A percentile compares a stretch with the other conserved stretches of the same genome.
Conservation (phyloP, 495 filamentous ascomycete genomes). For the Hypomontagnella submonticulosa region DNA sequence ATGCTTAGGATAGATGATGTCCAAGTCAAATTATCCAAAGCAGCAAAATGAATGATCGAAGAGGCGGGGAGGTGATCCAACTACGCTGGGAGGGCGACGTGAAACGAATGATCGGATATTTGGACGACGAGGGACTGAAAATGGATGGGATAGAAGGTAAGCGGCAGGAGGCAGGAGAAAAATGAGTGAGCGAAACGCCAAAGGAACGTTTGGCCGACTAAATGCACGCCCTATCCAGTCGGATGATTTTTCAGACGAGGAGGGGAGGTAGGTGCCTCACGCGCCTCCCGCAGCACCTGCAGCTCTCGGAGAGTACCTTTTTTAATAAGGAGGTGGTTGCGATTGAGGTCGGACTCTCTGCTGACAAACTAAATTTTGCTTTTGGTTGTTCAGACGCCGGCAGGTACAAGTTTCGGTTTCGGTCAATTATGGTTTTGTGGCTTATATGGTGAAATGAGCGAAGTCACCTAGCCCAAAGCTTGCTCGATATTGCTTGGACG, state of each 20-base stretch:
- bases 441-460: neutral
- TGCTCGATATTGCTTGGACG: too few relatives aligned
- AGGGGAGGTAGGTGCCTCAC: conserved; percentile 14
- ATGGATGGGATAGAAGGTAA: conserved; percentile 22
- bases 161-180: conserved; percentile 32
- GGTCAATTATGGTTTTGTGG: neutral
- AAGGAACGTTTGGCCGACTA: conserved; percentile 28
- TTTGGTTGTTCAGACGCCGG: conserved; percentile 1
- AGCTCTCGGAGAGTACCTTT: neutral
- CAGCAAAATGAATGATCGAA: conserved; percentile 44
- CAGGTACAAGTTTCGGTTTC: neutral
- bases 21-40: conserved; percentile 48
- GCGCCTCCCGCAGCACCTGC: conserved; percentile 10
- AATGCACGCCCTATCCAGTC: neutral
- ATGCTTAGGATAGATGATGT: conserved; percentile 44
- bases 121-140: conserved; percentile 21
- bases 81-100: conserved; percentile 30
- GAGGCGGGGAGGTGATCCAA: conserved; percentile 45
- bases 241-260: neutral
- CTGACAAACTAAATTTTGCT: conserved; percentile 15
- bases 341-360: conserved; percentile 16
- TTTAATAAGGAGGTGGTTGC: conserved; percentile 21
- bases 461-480: too few relatives aligned
- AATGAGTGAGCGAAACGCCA: conserved; percentile 31
- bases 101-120: conserved; percentile 41